Percentiles rank a stretch among this genome's conserved stretches.
Conservation (phyloP, 1,139 yeast species). For the Geotrichum klebahnii region DNA sequence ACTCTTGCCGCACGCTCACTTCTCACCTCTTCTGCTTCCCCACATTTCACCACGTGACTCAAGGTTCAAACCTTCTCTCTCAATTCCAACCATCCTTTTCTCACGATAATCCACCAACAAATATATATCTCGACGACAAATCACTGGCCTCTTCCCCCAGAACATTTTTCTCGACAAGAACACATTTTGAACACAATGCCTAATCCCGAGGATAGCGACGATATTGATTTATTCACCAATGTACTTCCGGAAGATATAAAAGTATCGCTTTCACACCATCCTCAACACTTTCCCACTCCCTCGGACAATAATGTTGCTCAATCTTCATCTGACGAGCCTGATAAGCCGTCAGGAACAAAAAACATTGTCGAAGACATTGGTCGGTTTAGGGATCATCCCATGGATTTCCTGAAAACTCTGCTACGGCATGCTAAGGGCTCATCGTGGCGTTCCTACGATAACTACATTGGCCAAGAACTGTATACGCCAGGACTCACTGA, state of each 20-base stretch:
- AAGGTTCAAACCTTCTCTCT: no score
- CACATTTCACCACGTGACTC: no score
- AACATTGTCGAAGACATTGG: conserved; percentile 28
- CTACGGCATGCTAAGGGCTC: conserved; percentile 38
- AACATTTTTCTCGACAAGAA: not conserved
- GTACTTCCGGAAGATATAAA: conserved; percentile 6
- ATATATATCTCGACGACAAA: not conserved
- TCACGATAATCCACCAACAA: not conserved
- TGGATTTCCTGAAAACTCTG: conserved; percentile 34
- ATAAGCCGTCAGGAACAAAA: conserved; percentile 6
- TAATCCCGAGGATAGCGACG: not conserved
- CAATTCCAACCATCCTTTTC: not conserved
- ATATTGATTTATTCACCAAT: conserved; percentile 13
- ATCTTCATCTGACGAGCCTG: not conserved
- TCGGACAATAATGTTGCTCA: not conserved
- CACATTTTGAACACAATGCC: not conserved
- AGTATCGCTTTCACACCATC: conserved; percentile 1
- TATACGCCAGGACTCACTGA: conserved; percentile 39
- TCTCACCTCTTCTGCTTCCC: no score
- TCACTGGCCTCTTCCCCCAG: not conserved
- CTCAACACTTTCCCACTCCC: conserved; percentile 4
- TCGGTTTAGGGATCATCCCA: conserved; percentile 40
- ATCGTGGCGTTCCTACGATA: conserved; percentile 41
- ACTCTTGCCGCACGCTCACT: no score
- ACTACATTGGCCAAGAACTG: conserved; percentile 40